Percentiles rank a stretch among this genome's conserved stretches.
These are phyloP conservation scores for Dalbergia oliveri DNA, from an alignment of 306 rosid species.

Conservation along the genomic window DNA sequence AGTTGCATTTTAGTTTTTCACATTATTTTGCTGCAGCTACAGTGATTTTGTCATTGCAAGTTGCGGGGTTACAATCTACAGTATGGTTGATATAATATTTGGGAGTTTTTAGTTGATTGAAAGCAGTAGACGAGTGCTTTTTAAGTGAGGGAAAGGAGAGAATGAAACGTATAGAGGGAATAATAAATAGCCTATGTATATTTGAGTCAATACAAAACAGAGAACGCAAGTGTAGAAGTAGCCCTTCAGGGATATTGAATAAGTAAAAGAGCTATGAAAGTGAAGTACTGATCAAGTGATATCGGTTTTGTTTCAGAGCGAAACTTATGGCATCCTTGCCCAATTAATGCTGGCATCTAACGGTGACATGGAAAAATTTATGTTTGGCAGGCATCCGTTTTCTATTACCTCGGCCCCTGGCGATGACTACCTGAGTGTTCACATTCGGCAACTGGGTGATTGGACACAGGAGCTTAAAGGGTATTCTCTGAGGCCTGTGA, in stretches of 20 bases:
- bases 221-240: slow-evolving; percentile 17
- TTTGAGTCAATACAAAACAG: slow-evolving; percentile 25
- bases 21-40: slow-evolving; percentile 15
- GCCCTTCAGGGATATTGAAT: slow-evolving; percentile 14
- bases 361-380: slow-evolving; percentile 35
- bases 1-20: slow-evolving; percentile 41
- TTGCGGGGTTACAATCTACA: not conserved
- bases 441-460: slow-evolving; percentile 98
- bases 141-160: not conserved
- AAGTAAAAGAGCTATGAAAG: not conserved
- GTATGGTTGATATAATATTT: slow-evolving; percentile 29
- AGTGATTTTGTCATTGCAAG: slow-evolving; percentile 15
- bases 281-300: slow-evolving; percentile 9
- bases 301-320: slow-evolving; percentile 24
- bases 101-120: not conserved
- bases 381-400: slow-evolving; percentile 92
- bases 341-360: slow-evolving; percentile 10
- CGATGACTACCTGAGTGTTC: slow-evolving; percentile 97
- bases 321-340: slow-evolving; percentile 18
- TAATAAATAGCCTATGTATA: slow-evolving; percentile 19
- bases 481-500: slow-evolving; percentile 93
- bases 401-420: slow-evolving; percentile 99
- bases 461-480: slow-evolving; percentile 99
- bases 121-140: not conserved
- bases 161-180: not conserved